Conservation (phyloP, 169 alveolate genomes). For the Plasmodium blacklocki region DNA sequence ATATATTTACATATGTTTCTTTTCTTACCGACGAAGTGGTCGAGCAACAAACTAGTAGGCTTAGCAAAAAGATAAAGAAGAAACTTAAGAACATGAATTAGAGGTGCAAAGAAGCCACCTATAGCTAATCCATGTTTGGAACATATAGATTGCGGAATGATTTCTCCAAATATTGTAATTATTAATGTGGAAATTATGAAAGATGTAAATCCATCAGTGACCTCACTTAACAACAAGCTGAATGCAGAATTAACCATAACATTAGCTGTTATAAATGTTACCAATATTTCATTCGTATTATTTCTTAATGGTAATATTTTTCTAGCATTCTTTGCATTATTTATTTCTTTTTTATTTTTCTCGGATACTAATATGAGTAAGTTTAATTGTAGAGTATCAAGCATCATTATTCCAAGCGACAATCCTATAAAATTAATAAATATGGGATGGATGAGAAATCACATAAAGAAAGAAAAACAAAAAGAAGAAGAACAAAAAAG, state of each 20-base stretch:
- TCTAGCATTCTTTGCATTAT: conserved; percentile 86
- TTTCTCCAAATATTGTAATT: conserved; percentile 91
- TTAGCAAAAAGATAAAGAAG: conserved; percentile 84
- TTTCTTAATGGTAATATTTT: conserved; percentile 89
- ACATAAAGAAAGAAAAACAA: no score
- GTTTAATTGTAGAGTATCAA: conserved; percentile 89
- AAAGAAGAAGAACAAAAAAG: background rate
- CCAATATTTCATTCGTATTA: conserved; percentile 89
- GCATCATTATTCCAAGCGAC: conserved; percentile 91
- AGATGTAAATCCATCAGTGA: conserved; percentile 87
- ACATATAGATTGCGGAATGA: conserved; percentile 91
- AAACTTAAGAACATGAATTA: conserved; percentile 77
- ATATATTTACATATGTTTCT: background rate
- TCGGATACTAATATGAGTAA: conserved; percentile 85
- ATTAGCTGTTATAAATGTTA: conserved; percentile 90
- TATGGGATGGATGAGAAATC: background rate
- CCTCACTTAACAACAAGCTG: conserved; percentile 89
- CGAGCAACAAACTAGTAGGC: conserved; percentile 84
- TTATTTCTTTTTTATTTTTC: conserved; percentile 81
- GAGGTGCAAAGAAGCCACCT: conserved; percentile 89
- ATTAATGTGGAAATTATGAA: conserved; percentile 87
- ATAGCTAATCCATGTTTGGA: conserved; percentile 89
- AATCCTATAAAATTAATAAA: conserved; percentile 81
- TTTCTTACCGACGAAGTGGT: conserved; percentile 78
- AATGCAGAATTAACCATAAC: conserved; percentile 90